Conservation (phyloP, 495 filamentous ascomycete genomes). For the Podospora australis region DNA sequence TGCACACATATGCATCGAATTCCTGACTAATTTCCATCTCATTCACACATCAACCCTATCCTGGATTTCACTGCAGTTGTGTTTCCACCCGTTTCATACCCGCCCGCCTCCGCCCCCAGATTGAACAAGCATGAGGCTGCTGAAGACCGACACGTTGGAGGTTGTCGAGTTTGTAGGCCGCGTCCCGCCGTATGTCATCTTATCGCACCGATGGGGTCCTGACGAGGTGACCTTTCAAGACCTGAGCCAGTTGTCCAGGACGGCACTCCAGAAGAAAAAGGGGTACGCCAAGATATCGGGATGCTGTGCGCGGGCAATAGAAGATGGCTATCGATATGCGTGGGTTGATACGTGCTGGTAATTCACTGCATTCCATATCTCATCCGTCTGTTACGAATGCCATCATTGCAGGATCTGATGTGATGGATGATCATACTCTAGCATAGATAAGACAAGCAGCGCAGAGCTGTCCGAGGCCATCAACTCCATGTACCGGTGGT, state of each 20-base stretch:
- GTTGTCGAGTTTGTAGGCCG: background rate
- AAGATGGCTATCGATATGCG: background rate
- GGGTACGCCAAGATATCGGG: conserved; percentile 11
- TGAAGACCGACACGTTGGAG: conserved; percentile 1
- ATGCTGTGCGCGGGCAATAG: conserved; percentile 8
- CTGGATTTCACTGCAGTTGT: too few relatives aligned
- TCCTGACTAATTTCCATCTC: too few relatives aligned
- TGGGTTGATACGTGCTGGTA: conserved; percentile 15
- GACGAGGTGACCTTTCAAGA: conserved; percentile 14
- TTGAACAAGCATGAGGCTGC: conserved; percentile 1
- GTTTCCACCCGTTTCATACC: too few relatives aligned
- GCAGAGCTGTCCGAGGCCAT: conserved; percentile 8
- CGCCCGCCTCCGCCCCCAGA: too few relatives aligned
- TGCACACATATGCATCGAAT: too few relatives aligned
- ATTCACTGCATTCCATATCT: background rate
- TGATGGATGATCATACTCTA: background rate
- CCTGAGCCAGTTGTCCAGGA: background rate
- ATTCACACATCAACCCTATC: too few relatives aligned
- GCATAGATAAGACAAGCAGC: conserved; percentile 7
- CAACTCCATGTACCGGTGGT: conserved; percentile 8
- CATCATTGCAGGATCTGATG: too few relatives aligned
- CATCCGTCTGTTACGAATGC: background rate
- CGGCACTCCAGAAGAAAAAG: background rate
- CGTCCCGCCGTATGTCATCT: conserved; percentile 8
- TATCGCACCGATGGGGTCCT: conserved; percentile 16